Evolutionary conservation across 2,329 filamentous ascomycete genomes (phyloP).

Genomic region (Aspergillus arachidicola): DNA sequence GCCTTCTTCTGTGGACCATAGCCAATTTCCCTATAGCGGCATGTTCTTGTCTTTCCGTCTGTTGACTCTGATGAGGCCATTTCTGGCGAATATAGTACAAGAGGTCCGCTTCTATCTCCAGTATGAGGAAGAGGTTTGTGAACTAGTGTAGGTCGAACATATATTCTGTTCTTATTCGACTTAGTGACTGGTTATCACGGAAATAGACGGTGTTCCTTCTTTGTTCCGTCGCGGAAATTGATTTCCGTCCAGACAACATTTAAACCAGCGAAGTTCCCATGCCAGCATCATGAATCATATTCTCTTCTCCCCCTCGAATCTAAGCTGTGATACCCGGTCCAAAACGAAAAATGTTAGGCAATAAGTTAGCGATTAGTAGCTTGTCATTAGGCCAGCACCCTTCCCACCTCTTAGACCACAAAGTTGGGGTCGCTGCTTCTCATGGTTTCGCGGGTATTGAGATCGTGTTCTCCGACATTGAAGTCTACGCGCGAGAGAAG

Average conservation of each 20-base stretch:
- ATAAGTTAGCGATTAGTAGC: conserved; percentile 34
- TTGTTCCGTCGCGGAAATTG: background rate
- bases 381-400: conserved; percentile 34
- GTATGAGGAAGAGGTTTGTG: too few relatives aligned
- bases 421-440: conserved; percentile 30
- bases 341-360: conserved; percentile 17
- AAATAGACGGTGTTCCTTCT: too few relatives aligned
- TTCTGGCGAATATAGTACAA: too few relatives aligned
- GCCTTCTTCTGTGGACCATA: too few relatives aligned
- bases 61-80: too few relatives aligned
- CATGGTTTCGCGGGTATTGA: conserved; percentile 34
- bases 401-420: conserved; percentile 33
- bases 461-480: conserved; percentile 35
- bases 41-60: too few relatives aligned
- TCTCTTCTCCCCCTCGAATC: background rate
- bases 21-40: too few relatives aligned
- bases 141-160: too few relatives aligned
- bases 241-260: background rate
- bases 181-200: too few relatives aligned
- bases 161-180: too few relatives aligned
- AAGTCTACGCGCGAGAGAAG: conserved; percentile 22
- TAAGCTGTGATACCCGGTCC: background rate
- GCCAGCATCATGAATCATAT: background rate
- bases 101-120: too few relatives aligned
- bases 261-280: background rate